A percentile compares a stretch with the other conserved stretches of the same genome.
phyloP scores from a whole-genome alignment of 352 stramenopile genomes.

The Phytopythium aichiense region DNA sequence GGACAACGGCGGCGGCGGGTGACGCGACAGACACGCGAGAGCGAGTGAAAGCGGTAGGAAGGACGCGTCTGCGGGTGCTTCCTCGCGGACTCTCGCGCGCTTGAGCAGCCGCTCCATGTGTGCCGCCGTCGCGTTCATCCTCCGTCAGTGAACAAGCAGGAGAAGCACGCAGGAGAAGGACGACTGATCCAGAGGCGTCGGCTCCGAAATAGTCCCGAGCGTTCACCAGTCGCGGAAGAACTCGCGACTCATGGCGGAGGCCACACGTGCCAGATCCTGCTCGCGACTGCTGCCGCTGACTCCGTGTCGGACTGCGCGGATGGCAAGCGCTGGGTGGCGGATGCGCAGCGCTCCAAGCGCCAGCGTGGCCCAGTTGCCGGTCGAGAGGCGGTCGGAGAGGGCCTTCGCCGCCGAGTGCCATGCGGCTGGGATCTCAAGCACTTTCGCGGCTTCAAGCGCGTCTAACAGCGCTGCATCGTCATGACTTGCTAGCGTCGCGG shows the following conservation, averaged over 20 bases:
- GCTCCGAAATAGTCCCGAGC: not conserved
- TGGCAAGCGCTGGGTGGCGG: constrained; percentile 30
- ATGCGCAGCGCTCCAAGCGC: constrained; percentile 25
- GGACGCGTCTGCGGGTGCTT: constrained; percentile 30
- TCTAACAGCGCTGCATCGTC: constrained; percentile 9
- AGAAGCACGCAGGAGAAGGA: not conserved
- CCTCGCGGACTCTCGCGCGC: constrained; percentile 39
- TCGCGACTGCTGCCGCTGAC: not conserved
- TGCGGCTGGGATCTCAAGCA: constrained; percentile 15
- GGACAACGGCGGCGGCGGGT: constrained; percentile 38
- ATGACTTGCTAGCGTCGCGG: constrained; percentile 8
- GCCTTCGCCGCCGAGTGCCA: constrained; percentile 36
- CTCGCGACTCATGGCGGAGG: not conserved
- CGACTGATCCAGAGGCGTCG: not conserved
- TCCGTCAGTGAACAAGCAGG: not conserved
- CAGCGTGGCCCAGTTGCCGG: constrained; percentile 19
- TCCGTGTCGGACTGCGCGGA: constrained; percentile 26
- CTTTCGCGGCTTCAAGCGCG: constrained; percentile 20
- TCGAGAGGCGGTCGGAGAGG: constrained; percentile 23
- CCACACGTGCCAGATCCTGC: not conserved
- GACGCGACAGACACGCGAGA: constrained; percentile 36
- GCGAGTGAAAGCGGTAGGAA: constrained; percentile 54
- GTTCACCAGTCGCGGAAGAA: constrained; percentile 8
- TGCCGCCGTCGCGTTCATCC: constrained; percentile 35
- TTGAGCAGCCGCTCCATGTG: constrained; percentile 53